These are phyloP conservation scores for Kokia cookei DNA, from an alignment of 441 rosid species.

Conservation along the genomic window DNA sequence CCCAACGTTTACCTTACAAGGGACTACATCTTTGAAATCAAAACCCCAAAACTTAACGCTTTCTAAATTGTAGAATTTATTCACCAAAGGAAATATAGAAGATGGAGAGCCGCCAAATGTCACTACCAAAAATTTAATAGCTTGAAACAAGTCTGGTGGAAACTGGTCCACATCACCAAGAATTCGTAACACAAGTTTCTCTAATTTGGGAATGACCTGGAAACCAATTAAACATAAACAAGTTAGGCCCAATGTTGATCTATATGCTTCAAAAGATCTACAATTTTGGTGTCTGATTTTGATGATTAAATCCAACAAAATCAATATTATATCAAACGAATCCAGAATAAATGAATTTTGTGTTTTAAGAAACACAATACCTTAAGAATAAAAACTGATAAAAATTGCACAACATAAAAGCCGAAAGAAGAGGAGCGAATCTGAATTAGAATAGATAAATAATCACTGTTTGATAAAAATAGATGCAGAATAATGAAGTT, in stretches of 20 bases:
- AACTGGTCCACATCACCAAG: neutral
- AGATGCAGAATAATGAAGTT: no score
- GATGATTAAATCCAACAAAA: no score
- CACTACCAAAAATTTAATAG: neutral
- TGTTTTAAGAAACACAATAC: no score
- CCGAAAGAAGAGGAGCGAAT: no score
- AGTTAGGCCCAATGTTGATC: neutral
- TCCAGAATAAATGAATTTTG: no score
- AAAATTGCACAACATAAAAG: no score
- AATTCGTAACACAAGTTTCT: neutral
- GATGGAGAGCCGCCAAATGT: neutral
- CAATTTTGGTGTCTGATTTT: no score
- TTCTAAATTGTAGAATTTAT: neutral
- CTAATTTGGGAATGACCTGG: neutral
- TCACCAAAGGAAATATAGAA: neutral
- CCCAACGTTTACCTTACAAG: neutral
- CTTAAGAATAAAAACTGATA: no score
- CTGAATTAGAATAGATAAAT: no score
- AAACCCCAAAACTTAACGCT: accelerated
- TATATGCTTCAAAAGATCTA: no score
- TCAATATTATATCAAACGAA: no score
- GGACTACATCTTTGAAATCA: neutral
- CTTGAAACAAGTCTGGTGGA: neutral
- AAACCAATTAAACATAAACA: neutral
- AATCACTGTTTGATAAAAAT: no score